Percentiles rank a stretch among this genome's conserved stretches.
phyloP scores from a whole-genome alignment of 805 yeast genomes.

The Tetrapisispora phaffii region DNA sequence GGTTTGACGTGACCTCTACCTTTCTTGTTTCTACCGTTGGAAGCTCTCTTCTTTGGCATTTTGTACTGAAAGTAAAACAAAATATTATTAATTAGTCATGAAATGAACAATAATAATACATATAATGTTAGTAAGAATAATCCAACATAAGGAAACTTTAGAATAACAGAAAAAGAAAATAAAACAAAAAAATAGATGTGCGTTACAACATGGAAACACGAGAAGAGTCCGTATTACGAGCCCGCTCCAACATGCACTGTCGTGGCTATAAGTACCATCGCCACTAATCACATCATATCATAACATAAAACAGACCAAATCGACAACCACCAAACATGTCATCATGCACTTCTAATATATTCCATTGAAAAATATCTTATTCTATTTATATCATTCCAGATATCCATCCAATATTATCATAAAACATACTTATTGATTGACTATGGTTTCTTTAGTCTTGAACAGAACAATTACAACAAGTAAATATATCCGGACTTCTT shows the following conservation, averaged over 20 bases:
- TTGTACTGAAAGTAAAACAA: conserved; percentile 19
- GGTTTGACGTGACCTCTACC: conserved; percentile 99
- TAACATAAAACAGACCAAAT: too few relatives aligned
- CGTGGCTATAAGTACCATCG: too few relatives aligned
- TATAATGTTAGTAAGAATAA: not conserved
- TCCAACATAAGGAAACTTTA: too few relatives aligned
- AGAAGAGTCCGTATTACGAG: too few relatives aligned
- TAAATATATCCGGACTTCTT: not conserved
- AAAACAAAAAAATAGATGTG: too few relatives aligned
- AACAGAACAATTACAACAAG: not conserved
- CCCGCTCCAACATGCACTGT: too few relatives aligned
- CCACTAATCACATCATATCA: too few relatives aligned
- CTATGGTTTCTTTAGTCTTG: conserved; percentile 6
- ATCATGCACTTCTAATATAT: not conserved
- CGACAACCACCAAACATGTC: too few relatives aligned
- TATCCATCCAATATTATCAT: not conserved
- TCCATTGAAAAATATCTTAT: too few relatives aligned
- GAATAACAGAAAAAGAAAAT: too few relatives aligned
- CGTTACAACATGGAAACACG: too few relatives aligned
- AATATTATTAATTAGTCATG: too few relatives aligned
- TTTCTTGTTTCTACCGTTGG: conserved; percentile 99
- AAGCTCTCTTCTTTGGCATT: conserved; percentile 99
- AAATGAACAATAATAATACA: not conserved
- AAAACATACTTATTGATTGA: conserved; percentile 11
- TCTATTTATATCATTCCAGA: not conserved